phyloP scores from a whole-genome alignment of 2,329 filamentous ascomycete genomes.

The Colletotrichum euphorbiae region DNA sequence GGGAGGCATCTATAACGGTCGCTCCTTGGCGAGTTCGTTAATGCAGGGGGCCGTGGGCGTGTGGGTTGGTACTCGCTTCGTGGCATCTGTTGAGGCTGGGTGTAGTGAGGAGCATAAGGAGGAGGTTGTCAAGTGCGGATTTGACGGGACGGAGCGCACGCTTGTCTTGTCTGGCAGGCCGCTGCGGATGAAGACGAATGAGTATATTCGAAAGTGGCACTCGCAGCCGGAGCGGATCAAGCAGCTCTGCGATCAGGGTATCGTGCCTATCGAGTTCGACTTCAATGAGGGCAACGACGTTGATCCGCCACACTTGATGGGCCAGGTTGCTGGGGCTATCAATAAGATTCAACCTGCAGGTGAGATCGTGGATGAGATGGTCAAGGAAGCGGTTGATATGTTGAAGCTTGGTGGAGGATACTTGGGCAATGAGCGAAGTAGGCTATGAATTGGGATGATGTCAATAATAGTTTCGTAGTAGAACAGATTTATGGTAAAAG shows the following conservation, averaged over 20 bases:
- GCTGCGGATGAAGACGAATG: conserved; percentile 82
- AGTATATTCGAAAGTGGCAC: conserved; percentile 88
- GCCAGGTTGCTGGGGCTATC: conserved; percentile 87
- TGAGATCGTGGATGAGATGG: conserved; percentile 92
- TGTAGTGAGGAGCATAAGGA: conserved; percentile 87
- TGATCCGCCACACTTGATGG: conserved; percentile 92
- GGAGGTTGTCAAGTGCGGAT: conserved; percentile 82
- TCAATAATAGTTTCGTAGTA: neutral
- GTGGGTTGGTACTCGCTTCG: conserved; percentile 95
- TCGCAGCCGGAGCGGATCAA: conserved; percentile 78
- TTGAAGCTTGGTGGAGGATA: conserved; percentile 72
- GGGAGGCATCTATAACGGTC: conserved; percentile 86
- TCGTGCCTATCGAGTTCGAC: conserved; percentile 86
- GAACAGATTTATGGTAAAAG: neutral
- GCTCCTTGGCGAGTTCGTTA: conserved; percentile 81
- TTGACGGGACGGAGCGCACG: conserved; percentile 84
- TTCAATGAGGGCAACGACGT: conserved; percentile 85
- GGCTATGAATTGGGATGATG: conserved; percentile 48
- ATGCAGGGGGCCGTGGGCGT: conserved; percentile 91
- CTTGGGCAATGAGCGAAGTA: conserved; percentile 58
- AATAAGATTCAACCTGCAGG: conserved; percentile 81
- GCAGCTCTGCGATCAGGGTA: conserved; percentile 78
- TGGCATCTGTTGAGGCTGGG: conserved; percentile 83
- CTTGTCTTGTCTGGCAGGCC: conserved; percentile 86
- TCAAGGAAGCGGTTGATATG: conserved; percentile 77